phyloP scores from a whole-genome alignment of 305 asterid species.

The Fraxinus ornus region DNA sequence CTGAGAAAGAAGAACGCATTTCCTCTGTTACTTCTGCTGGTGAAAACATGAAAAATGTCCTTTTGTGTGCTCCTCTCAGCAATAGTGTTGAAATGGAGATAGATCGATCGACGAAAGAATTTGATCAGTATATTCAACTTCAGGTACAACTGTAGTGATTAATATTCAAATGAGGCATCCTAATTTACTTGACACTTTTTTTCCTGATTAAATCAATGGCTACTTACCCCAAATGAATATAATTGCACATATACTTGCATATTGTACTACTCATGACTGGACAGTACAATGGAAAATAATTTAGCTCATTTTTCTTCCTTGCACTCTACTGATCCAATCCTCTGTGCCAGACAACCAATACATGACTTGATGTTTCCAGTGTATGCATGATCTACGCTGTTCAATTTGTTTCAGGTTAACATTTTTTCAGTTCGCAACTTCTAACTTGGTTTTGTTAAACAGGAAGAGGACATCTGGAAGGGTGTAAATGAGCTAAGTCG shows the following conservation, averaged over 20 bases:
- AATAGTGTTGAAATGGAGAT: constrained; percentile 44
- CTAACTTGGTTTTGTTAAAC: constrained; percentile 9
- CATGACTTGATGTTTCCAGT: neutral
- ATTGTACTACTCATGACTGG: neutral
- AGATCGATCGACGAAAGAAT: constrained; percentile 54
- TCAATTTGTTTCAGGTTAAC: neutral
- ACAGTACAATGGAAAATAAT: neutral
- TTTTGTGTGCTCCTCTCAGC: constrained; percentile 24
- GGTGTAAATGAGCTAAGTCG: constrained; percentile 54
- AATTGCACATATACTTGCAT: neutral
- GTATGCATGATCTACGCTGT: neutral
- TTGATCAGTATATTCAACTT: constrained; percentile 45
- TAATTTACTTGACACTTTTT: neutral
- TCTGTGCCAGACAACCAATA: neutral
- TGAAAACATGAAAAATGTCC: constrained; percentile 33
- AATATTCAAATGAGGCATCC: neutral
- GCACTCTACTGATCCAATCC: neutral
- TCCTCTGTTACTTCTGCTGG: constrained; percentile 51
- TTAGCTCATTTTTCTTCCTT: neutral
- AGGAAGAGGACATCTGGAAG: constrained; percentile 61
- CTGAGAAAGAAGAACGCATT: constrained; percentile 60
- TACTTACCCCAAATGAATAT: neutral
- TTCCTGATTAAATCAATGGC: neutral
- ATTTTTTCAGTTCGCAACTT: neutral
- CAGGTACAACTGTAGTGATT: constrained; percentile 42